Conservation (phyloP, 2,329 filamentous ascomycete species). For the Atkinsonella texensis region DNA sequence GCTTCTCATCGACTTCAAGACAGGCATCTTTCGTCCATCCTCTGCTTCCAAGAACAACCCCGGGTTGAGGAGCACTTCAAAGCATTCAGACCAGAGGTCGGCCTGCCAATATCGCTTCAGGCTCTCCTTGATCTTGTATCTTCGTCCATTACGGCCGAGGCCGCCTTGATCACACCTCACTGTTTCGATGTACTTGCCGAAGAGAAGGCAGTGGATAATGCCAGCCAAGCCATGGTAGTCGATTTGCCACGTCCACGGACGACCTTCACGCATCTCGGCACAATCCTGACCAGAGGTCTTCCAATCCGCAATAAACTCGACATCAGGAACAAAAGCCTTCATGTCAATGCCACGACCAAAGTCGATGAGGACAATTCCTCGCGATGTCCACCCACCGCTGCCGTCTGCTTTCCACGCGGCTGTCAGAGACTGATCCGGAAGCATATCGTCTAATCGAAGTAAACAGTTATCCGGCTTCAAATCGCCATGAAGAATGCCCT, state of each 20-base stretch:
- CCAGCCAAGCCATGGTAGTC: slow-evolving; percentile 92
- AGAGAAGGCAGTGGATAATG: slow-evolving; percentile 77
- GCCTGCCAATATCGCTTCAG: slow-evolving; percentile 96
- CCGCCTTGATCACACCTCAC: slow-evolving; percentile 41
- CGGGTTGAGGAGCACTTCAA: slow-evolving; percentile 81
- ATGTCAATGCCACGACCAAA: slow-evolving; percentile 94
- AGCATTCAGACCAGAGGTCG: slow-evolving; percentile 75
- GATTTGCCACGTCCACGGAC: slow-evolving; percentile 95
- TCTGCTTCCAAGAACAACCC: slow-evolving; percentile 52
- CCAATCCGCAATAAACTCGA: slow-evolving; percentile 89
- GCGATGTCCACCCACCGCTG: slow-evolving; percentile 61
- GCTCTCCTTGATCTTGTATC: slow-evolving; percentile 68
- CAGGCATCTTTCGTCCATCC: slow-evolving; percentile 56
- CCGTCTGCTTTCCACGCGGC: slow-evolving; percentile 63
- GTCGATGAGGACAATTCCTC: slow-evolving; percentile 81
- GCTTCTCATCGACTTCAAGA: slow-evolving; percentile 54
- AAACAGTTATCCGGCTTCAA: slow-evolving; percentile 94
- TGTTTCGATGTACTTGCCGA: slow-evolving; percentile 91
- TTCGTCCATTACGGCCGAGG: slow-evolving; percentile 48
- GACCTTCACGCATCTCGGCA: slow-evolving; percentile 84
- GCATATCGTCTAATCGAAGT: slow-evolving; percentile 56
- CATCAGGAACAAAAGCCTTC: slow-evolving; percentile 63
- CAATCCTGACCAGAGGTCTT: slow-evolving; percentile 79
- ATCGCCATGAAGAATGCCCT: slow-evolving; percentile 78
- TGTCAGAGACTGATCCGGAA: slow-evolving; percentile 35